Evolutionary conservation across 305 asterid genomes (phyloP).

Genomic region (Stenogyne calaminthoides): DNA sequence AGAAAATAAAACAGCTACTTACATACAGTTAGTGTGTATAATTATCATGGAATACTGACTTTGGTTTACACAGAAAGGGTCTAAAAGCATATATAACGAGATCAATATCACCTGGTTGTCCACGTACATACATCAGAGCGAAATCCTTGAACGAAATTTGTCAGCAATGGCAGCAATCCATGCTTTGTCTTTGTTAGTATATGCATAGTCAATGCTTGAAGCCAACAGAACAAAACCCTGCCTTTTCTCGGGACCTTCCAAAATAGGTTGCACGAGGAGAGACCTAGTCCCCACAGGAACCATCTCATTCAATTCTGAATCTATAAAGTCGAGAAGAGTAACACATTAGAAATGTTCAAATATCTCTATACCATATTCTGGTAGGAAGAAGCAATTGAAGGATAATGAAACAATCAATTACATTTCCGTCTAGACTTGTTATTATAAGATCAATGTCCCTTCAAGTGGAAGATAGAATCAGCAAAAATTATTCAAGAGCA

Average conservation of each 20-base stretch:
- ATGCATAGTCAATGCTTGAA: constrained; percentile 69
- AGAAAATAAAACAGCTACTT: constrained; percentile 12
- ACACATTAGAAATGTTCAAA: constrained; percentile 21
- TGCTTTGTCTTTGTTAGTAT: constrained; percentile 63
- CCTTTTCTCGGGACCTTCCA: constrained; percentile 39
- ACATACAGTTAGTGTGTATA: background rate
- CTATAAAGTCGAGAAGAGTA: constrained; percentile 36
- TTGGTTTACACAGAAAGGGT: background rate
- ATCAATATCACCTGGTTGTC: constrained; percentile 25
- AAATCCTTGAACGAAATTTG: constrained; percentile 55
- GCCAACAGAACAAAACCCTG: constrained; percentile 77
- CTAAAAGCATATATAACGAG: background rate
- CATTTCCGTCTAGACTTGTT: background rate
- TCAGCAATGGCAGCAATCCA: constrained; percentile 83
- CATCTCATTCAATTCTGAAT: constrained; percentile 61
- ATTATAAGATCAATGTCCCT: background rate
- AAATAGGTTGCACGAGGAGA: constrained; percentile 73
- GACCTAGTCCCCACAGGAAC: constrained; percentile 73
- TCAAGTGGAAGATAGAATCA: background rate
- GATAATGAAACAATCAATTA: background rate
- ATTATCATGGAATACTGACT: background rate
- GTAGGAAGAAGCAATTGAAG: background rate
- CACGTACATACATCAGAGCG: constrained; percentile 19
- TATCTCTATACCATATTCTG: constrained; percentile 11
- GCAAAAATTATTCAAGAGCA: constrained; percentile 10